Conservation (phyloP, 805 yeast genomes). For the Hanseniaspora vineae region DNA sequence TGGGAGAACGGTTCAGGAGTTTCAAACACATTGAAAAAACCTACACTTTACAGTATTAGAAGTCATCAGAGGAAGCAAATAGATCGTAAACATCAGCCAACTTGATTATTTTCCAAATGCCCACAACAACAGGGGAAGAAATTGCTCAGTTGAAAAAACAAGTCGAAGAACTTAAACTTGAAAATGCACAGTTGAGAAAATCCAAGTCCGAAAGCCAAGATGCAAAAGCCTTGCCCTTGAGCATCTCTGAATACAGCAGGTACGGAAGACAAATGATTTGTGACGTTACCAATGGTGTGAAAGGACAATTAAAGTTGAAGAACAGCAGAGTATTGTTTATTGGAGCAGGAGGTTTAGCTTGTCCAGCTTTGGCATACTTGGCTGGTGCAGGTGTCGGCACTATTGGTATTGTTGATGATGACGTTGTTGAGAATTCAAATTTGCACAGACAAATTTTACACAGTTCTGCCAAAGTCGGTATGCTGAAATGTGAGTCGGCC, state of each 20-base stretch:
- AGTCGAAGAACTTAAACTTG: constrained; percentile 15
- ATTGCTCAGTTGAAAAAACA: constrained; percentile 6
- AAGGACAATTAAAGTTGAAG: constrained; percentile 44
- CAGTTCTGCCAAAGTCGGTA: constrained; percentile 50
- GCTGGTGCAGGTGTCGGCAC: constrained; percentile 81
- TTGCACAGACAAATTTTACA: constrained; percentile 86
- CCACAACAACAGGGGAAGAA: not conserved
- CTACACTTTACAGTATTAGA: too few species aligned
- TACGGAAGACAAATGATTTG: constrained; percentile 96
- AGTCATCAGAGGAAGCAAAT: too few species aligned
- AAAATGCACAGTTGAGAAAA: constrained; percentile 16
- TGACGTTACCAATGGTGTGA: constrained; percentile 49
- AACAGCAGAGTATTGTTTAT: constrained; percentile 53
- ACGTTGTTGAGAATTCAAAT: constrained; percentile 71
- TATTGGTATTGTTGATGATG: constrained; percentile 81
- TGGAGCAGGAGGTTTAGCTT: constrained; percentile 96
- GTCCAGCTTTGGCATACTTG: constrained; percentile 77
- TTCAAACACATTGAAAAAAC: too few species aligned
- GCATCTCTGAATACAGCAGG: constrained; percentile 59
- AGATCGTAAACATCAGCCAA: too few species aligned
- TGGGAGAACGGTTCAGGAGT: too few species aligned
- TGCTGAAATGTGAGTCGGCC: constrained; percentile 73
- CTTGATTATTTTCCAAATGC: too few species aligned
- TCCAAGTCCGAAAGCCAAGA: constrained; percentile 1
- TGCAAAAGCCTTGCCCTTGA: constrained; percentile 11